Conservation (phyloP, 176 grass and related monocot genomes). For the Luzula sylvatica region DNA sequence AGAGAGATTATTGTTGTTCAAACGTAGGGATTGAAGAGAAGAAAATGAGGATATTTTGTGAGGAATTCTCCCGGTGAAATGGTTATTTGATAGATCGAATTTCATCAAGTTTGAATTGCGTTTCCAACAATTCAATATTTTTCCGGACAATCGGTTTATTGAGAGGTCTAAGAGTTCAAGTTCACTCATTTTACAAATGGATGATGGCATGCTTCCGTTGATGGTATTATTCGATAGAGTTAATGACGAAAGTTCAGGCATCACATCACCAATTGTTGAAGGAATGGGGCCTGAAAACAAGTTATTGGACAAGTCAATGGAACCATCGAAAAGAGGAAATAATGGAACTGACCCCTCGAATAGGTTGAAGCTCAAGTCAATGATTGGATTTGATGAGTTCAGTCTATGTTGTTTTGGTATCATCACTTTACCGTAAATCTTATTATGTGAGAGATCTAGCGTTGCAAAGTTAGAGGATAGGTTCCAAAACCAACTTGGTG, state of each 20-base stretch:
- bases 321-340: neutral
- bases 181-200: neutral
- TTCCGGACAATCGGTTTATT: conserved; percentile 14
- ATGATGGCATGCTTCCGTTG: conserved; percentile 13
- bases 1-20: conserved; percentile 21
- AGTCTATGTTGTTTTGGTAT: neutral
- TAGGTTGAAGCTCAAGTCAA: conserved; percentile 21
- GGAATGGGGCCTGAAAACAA: conserved; percentile 18
- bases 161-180: conserved; percentile 15
- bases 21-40: conserved; percentile 13
- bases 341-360: conserved; percentile 11
- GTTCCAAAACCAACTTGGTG: conserved; percentile 24
- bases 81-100: conserved; percentile 19
- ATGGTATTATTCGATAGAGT: conserved; percentile 20
- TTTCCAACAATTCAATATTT: conserved; percentile 26
- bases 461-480: neutral
- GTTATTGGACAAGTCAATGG: conserved; percentile 23
- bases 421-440: conserved; percentile 15
- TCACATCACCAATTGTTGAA: conserved; percentile 6
- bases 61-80: conserved; percentile 10
- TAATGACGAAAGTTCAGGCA: conserved; percentile 17
- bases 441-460: conserved; percentile 23
- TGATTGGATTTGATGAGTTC: neutral
- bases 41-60: conserved; percentile 8
- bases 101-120: conserved; percentile 9